Evolutionary conservation across 108 stramenopile genomes (phyloP), one percentile per base, ranked within the genome.

Genomic region (Nitzschia sp.): DNA sequence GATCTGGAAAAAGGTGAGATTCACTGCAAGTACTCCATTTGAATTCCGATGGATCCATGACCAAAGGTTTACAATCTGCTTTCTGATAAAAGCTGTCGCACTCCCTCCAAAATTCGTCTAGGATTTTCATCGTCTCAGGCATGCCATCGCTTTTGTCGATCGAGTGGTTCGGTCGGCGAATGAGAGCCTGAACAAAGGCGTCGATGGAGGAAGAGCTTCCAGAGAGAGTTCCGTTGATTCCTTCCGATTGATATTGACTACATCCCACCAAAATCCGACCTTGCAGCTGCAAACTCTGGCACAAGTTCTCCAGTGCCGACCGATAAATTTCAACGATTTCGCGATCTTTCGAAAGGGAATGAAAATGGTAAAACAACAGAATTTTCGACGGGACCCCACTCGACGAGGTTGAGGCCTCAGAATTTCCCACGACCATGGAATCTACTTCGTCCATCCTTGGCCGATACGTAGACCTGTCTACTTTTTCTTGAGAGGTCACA

Each of bases 291-390:
- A 91, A 69, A 1, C 69, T 47, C 17, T 22, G 52, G 53, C 89
- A 90, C 25, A 91, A 69, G n/a, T 63, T 52, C 52, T 86, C 77
- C 48, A 84, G 63, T 17, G 85, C 81, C 5, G 35, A 34, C 19
- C 85, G 84, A 56, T 86, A 87, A 17, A 61, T 5, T 54, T 84
- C 77, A 11, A 85, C 76, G 1, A 75, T 34, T 13, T 53, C 46
- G 16, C 22, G 63, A 34, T 80, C 58, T 23, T 71, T 53, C 0
- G 86, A 82, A 9, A 94, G 73, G 4, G 89, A 87, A 35, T 85
- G 83, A 56, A 91, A 94, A 60, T 86, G 85, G 80, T 94, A 94
- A 36, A 91, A 94, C 47, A 94, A 81, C 52, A 94, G 84, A 48
- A 88, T 26, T 4, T 64, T n/a, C n/a, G n/a, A n/a, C n/a, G n/a